phyloP scores from a whole-genome alignment of 129 eudicot species.

The Heracleum sosnowskyi region DNA sequence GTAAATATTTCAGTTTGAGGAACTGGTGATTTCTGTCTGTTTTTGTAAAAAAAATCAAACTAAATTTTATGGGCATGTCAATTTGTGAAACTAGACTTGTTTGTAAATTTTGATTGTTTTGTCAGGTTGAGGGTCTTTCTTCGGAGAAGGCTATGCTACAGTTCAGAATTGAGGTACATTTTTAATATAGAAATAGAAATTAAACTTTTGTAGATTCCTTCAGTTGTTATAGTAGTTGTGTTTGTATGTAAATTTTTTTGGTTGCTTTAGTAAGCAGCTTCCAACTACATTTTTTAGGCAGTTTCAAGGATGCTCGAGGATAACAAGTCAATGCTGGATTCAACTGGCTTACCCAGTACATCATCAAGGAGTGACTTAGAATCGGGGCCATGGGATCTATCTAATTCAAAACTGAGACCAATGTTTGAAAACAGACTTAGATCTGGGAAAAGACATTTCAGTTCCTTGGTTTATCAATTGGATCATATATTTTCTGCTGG shows the following conservation, averaged over 20 bases:
- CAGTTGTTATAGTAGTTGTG: not conserved
- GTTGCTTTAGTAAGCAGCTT: slow-evolving; percentile 37
- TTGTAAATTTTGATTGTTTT: not conserved
- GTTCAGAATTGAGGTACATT: slow-evolving; percentile 74
- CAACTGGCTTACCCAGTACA: slow-evolving; percentile 24
- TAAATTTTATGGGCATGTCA: not conserved
- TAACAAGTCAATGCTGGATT: slow-evolving; percentile 32
- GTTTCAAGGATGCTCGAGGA: slow-evolving; percentile 74
- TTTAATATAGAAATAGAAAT: not conserved
- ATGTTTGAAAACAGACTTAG: slow-evolving; percentile 44
- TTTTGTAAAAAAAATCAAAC: not conserved
- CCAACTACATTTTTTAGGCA: slow-evolving; percentile 26
- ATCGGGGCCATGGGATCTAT: slow-evolving; percentile 43
- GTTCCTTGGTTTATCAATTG: slow-evolving; percentile 68
- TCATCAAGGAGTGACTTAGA: slow-evolving; percentile 46
- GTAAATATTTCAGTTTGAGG: not conserved
- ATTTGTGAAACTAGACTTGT: not conserved
- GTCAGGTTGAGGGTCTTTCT: slow-evolving; percentile 79
- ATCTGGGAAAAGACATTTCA: slow-evolving; percentile 61
- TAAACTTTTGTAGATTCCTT: not conserved
- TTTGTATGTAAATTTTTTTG: not conserved
- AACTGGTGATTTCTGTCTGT: not conserved
- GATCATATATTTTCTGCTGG: slow-evolving; percentile 67
- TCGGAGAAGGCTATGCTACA: slow-evolving; percentile 82
- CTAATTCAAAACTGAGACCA: slow-evolving; percentile 37